A percentile compares a stretch with the other conserved stretches of the same genome.
Conservation (phyloP, 2,329 filamentous ascomycete species). For the Tolypocladium inflatum region DNA sequence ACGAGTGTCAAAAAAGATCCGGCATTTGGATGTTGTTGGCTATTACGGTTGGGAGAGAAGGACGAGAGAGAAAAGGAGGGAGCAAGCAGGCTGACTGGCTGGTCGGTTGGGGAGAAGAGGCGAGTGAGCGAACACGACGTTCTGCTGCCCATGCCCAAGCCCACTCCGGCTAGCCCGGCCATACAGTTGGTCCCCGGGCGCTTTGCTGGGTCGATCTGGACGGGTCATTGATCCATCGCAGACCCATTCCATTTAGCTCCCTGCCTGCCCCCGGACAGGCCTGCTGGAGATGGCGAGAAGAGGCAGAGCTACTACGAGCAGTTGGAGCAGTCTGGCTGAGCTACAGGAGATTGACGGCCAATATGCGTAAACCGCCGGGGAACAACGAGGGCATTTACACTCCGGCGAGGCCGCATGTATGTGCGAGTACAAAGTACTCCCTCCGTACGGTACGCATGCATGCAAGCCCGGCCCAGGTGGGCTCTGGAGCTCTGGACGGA, state of each 20-base stretch:
- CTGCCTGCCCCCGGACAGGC: background rate
- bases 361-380: background rate
- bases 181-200: background rate
- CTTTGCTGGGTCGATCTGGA: slow-evolving; percentile 3
- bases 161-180: slow-evolving; percentile 1
- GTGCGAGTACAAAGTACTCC: background rate
- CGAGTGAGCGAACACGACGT: slow-evolving; percentile 1
- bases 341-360: background rate
- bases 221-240: background rate
- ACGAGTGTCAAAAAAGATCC: background rate
- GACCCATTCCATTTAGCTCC: background rate
- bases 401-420: background rate
- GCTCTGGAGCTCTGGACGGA: background rate
- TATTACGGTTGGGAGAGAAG: background rate
- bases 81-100: background rate
- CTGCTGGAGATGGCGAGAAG: background rate
- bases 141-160: background rate
- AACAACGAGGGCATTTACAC: background rate
- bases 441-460: background rate
- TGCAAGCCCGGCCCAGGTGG: slow-evolving; percentile 1
- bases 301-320: background rate
- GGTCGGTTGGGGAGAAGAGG: background rate
- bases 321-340: background rate
- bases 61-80: background rate
- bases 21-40: background rate